Conservation (phyloP, 176 grass and related monocot species). For the Phoenix dactylifera region DNA sequence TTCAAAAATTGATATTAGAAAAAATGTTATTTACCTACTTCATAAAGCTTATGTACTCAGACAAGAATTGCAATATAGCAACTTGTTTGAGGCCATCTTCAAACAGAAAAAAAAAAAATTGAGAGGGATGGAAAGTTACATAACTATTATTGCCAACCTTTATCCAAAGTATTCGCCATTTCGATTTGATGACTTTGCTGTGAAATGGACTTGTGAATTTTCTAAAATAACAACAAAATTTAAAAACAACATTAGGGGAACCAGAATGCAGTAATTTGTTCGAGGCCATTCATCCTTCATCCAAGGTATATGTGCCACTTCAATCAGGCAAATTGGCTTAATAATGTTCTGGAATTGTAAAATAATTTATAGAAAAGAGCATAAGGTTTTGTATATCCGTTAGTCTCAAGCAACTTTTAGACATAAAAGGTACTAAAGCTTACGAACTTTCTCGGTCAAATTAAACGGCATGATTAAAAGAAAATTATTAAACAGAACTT, state of each 20-base stretch:
- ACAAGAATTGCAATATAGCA: neutral
- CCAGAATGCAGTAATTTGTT: neutral
- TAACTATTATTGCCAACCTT: slow-evolving; percentile 12
- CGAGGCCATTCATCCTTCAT: neutral
- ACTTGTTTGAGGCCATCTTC: slow-evolving; percentile 1
- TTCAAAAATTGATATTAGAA: too few species aligned
- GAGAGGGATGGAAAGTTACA: neutral
- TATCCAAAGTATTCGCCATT: too few species aligned
- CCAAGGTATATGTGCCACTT: neutral
- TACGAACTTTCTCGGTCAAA: too few species aligned
- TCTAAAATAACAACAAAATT: neutral
- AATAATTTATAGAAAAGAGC: too few species aligned
- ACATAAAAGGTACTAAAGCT: too few species aligned
- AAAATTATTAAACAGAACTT: too few species aligned
- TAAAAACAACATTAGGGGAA: neutral
- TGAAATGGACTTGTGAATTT: neutral
- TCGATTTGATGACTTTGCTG: slow-evolving; percentile 15
- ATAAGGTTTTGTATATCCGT: too few species aligned
- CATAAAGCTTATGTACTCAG: neutral
- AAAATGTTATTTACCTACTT: too few species aligned
- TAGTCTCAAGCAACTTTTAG: too few species aligned
- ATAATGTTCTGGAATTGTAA: neutral
- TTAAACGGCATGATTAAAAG: too few species aligned
- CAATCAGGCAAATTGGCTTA: neutral
- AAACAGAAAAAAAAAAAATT: neutral